Evolutionary conservation across 2,329 filamentous ascomycete species (phyloP), one percentile per base, ranked within the genome.

Genomic region (Arthroderma sp.): DNA sequence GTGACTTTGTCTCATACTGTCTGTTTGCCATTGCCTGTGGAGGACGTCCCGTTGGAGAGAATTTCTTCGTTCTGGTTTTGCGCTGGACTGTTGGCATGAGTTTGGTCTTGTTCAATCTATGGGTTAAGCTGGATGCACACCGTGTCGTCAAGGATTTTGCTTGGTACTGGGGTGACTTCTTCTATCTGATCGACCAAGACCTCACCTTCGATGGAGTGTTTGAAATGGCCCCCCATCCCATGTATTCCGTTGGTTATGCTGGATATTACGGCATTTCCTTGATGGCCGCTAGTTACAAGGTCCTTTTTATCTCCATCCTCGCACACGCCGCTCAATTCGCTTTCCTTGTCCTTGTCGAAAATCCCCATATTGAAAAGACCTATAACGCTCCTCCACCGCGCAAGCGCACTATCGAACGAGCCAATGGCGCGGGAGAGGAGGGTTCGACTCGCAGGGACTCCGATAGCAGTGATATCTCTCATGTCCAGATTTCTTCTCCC

Each of bases 161-260:
- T 29, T 98, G 91, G 91, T 98, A 96, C 67, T 98, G 91, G 91
- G 91, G 91, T 50, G 91, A 98, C 66, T 96, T 96, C 68, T 98
- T 96, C 73, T 98, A 87, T 66, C 80, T 98, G 58, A 86, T 98
- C 63, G 91, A 98, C 66, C 88, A 96, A 68, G 86, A 94, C 60
- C 73, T 98, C 62, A 96, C 88, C 41, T 98, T 98, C 64, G 91
- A 98, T 60, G 91, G 91, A 46, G 91, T 98, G 51, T 98, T 96
- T 62, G 91, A 98, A 68, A 93, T 98, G 82, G 91, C 91, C 15
- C 91, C 91, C 30, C 91, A 96, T 62, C 89, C 89, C 51, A 96
- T 96, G 89, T 96, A 96, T 68, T 94, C 88, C 45, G 89, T 96
- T 57, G 91, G 91, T 34, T 98, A 98, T 65, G 87, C 86, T 43